A percentile compares a stretch with the other conserved stretches of the same genome.
These are phyloP conservation scores for Phaeodactylum tricornutum DNA, from an alignment of 108 stramenopile genomes.

Conservation along the genomic window DNA sequence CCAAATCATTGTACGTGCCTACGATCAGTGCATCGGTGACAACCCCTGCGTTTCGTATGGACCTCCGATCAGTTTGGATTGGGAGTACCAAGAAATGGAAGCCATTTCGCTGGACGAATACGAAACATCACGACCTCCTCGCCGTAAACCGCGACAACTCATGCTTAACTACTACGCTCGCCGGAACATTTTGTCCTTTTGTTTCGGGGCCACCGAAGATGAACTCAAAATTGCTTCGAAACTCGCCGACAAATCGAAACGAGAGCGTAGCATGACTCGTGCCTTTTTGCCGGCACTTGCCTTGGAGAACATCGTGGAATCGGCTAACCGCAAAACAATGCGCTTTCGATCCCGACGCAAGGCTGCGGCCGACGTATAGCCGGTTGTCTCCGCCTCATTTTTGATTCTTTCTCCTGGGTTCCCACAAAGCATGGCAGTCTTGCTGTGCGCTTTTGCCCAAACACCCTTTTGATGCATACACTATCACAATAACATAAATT, in stretches of 20 bases:
- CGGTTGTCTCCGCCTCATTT: too few relatives aligned
- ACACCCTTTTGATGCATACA: too few relatives aligned
- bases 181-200: conserved; percentile 19
- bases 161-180: conserved; percentile 35
- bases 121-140: conserved; percentile 21
- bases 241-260: conserved; percentile 17
- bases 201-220: conserved; percentile 29
- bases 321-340: conserved; percentile 34
- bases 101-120: conserved; percentile 35
- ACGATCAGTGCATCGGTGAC: conserved; percentile 49
- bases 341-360: too few relatives aligned
- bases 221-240: conserved; percentile 25
- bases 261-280: conserved; percentile 24
- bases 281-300: conserved; percentile 14
- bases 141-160: conserved; percentile 34
- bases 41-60: conserved; percentile 48
- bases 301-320: conserved; percentile 34
- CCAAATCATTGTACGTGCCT: conserved; percentile 30
- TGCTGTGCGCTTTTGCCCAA: too few relatives aligned
- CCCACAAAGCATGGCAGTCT: too few relatives aligned
- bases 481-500: too few relatives aligned
- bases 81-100: conserved; percentile 43
- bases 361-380: too few relatives aligned
- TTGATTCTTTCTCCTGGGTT: too few relatives aligned
- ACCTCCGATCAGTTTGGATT: conserved; percentile 48